Conservation (phyloP, 2,329 filamentous ascomycete species). For the Neofusicoccum kwambonambiense region DNA sequence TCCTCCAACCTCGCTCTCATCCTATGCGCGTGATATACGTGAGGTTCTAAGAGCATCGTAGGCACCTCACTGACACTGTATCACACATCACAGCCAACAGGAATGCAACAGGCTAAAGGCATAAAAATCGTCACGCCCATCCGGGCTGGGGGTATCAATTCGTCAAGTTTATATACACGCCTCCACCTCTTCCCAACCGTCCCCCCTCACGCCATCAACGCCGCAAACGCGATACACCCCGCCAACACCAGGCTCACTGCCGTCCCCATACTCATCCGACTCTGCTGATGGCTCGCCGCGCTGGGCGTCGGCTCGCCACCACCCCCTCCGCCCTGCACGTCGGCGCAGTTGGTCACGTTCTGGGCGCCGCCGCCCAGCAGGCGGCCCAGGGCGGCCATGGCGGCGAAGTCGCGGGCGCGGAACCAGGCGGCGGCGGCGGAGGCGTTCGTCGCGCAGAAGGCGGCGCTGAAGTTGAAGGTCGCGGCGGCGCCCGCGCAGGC, state of each 20-base stretch:
- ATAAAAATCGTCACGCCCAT: neutral
- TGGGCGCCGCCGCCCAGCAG: constrained; percentile 23
- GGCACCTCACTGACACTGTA: too few species aligned
- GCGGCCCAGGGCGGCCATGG: constrained; percentile 23
- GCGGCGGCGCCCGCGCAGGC: constrained; percentile 24
- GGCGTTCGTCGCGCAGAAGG: constrained; percentile 27
- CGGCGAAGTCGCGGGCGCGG: constrained; percentile 22
- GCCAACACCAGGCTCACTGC: constrained; percentile 8
- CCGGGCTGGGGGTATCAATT: constrained; percentile 11
- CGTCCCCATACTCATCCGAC: constrained; percentile 10
- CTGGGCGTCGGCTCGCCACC: neutral
- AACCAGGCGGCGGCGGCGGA: constrained; percentile 20
- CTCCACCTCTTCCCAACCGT: neutral
- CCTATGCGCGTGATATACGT: too few species aligned
- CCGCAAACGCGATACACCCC: constrained; percentile 13
- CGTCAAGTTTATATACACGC: neutral
- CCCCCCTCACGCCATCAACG: constrained; percentile 4
- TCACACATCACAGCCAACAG: too few species aligned
- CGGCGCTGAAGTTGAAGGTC: constrained; percentile 25
- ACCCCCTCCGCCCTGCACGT: constrained; percentile 1
- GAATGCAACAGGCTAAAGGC: too few species aligned
- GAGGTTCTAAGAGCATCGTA: too few species aligned
- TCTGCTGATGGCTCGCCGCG: constrained; percentile 2
- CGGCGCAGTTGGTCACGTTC: constrained; percentile 25
- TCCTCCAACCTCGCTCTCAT: too few species aligned